These are phyloP conservation scores for Alternaria gaisen DNA, from an alignment of 2,329 filamentous ascomycete species.

Conservation along the genomic window DNA sequence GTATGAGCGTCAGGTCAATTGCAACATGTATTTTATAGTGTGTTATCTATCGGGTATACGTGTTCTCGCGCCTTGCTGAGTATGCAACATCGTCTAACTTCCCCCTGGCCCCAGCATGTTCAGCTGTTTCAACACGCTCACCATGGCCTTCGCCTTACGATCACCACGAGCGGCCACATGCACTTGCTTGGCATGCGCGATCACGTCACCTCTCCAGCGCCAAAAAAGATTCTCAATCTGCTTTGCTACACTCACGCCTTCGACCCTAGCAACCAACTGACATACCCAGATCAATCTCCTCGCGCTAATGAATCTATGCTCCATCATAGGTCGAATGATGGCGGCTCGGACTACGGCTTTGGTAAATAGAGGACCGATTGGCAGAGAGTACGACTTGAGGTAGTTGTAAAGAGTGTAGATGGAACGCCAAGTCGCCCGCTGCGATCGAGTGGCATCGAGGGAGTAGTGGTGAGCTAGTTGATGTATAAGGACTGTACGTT, in stretches of 20 bases:
- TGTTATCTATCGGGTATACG: conserved; percentile 3
- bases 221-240: conserved; percentile 40
- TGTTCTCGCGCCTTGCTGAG: neutral
- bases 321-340: conserved; percentile 37
- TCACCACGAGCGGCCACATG: conserved; percentile 29
- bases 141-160: conserved; percentile 30
- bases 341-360: conserved; percentile 37
- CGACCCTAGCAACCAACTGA: conserved; percentile 36
- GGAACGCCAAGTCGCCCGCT: conserved; percentile 33
- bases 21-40: neutral
- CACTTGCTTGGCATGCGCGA: conserved; percentile 32
- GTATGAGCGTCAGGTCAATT: neutral
- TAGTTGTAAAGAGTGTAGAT: conserved; percentile 43
- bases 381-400: conserved; percentile 26
- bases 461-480: conserved; percentile 48
- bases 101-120: conserved; percentile 25
- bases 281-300: conserved; percentile 43
- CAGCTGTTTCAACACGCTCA: conserved; percentile 42
- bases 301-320: conserved; percentile 41
- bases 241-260: conserved; percentile 39
- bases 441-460: conserved; percentile 31
- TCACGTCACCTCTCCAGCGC: conserved; percentile 41
- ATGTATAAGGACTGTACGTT: conserved; percentile 37
- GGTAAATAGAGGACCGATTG: conserved; percentile 42
- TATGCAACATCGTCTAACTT: neutral